Evolutionary conservation across 2,329 filamentous ascomycete species (phyloP), one percentile per base, ranked within the genome.

Genomic region (Zymoseptoria crescenta): DNA sequence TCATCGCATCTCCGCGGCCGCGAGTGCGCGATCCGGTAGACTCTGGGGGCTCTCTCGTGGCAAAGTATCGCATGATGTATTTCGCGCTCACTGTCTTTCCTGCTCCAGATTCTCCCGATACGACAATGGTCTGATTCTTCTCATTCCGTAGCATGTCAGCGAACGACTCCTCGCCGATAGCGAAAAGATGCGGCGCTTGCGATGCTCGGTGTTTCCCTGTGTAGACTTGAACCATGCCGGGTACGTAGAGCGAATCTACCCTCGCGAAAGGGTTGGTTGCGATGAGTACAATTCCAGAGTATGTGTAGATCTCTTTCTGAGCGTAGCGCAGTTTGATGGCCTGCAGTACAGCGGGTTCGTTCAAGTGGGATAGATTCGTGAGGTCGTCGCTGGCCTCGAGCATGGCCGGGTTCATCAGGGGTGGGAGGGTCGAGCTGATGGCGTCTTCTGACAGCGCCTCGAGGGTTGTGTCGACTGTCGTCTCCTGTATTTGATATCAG

Each of bases 51-150:
- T 96, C 94, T 83, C 94, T 87, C 50, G 94, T 99, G 63, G 94
- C 94, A 76, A 99, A 99, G 79, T 99, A 99, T 70, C 94, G 86
- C 94, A 99, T 99, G 74, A 99, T 97, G 77, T 99, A 97, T 79
- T 99, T 99, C 69, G 94, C 94, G 76, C 93, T 97, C 74, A 99
- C 94, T 4, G 94, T 99, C 80, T 99, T 99, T 72, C 94, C 94
- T 64, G 94, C 94, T 83, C 94, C 94, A 57, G 94, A 99, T 77
- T 99, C 94, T 74, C 94, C 94, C 41, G 94, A 99, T n/a, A 99
- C 94, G 56, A 99, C 94, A 64, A 99, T 90, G 48, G 94, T 99
- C 79, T 99, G 94, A 77, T 99, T 99, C 76, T 91, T 92, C 68
- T 84, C 83, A 78, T 96, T 94, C 66, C 94, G 88, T 72, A 99